phyloP scores from a whole-genome alignment of 306 rosid genomes.

The Gynostemma pentaphyllum region DNA sequence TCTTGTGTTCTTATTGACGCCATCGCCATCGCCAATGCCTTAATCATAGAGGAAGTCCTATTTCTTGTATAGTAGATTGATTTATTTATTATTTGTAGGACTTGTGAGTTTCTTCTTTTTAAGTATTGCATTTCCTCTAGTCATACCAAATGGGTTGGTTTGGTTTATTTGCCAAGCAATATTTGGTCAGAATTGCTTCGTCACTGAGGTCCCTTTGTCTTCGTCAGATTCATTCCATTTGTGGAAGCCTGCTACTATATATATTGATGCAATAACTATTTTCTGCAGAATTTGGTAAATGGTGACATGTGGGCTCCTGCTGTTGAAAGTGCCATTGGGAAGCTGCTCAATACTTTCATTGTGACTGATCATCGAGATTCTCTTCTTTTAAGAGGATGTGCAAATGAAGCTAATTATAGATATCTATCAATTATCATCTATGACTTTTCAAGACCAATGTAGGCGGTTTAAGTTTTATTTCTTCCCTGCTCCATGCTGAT shows the following conservation, averaged over 20 bases:
- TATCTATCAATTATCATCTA: constrained; percentile 65
- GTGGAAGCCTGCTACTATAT: not conserved
- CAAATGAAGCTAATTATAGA: constrained; percentile 51
- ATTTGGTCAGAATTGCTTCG: not conserved
- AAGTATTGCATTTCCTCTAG: not conserved
- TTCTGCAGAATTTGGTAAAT: constrained; percentile 54
- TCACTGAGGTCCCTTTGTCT: not conserved
- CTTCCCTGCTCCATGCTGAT: not conserved
- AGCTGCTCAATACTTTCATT: constrained; percentile 76
- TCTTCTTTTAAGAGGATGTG: constrained; percentile 69
- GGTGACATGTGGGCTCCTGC: constrained; percentile 73
- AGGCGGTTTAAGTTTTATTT: constrained; percentile 6
- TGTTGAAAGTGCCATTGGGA: constrained; percentile 75
- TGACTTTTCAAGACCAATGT: constrained; percentile 82
- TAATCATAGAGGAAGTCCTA: not conserved
- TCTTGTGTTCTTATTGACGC: not conserved
- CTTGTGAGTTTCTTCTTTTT: not conserved
- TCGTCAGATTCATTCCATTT: not conserved
- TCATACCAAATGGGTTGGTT: not conserved
- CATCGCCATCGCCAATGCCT: not conserved
- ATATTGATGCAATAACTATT: not conserved
- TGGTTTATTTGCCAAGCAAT: not conserved
- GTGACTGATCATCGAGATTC: constrained; percentile 76
- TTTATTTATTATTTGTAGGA: not conserved
- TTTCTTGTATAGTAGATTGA: not conserved